Base-by-base conservation (phyloP, 202 grass and related monocot genomes). In the Hordeum pubiflorum region DNA sequence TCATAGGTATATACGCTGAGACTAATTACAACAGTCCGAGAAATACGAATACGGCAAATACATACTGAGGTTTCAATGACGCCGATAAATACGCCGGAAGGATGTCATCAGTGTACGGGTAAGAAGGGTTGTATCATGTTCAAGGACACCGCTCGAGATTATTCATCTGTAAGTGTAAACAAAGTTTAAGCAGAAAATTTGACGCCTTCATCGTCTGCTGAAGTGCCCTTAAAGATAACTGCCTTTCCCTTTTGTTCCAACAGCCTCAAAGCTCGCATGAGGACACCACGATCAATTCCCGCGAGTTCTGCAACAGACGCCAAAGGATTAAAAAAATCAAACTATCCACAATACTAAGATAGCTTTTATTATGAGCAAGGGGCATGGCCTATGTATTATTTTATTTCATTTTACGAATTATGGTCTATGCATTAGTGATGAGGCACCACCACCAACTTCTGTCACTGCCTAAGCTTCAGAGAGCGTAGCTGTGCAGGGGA, bases 181-280 rank as follows among this genome's bases (percentile, higher is more conserved):
- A 26, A 39, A 56, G n/a, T 68, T 82, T 90, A 99, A 6, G 71
- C 91, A 18, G 91, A 91, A 77, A 99, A 99, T 72, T 96, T 96
- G 21, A 98, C 92, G 10, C 92, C 95, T 88, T 93, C 96, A 5
- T 95, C 96, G 33, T 98, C 96, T 13, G 92, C 84, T 20, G 92
- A 93, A 41, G 69, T 95, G 48, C 92, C 92, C 84, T 98, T 98
- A 82, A 99, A 99, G 63, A 96, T 90, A 59, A 86, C 85, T 15
- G 86, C 90, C 81, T 99, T 96, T 23, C 92, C 96, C 85, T 99
- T 96, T 15, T 91, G 90, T 78, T 99, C 96, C 20, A 99, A 52
- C 48, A 91, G 73, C 76, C 77, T 93, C 75, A 99, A 60, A 70
- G 89, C 96, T 34, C 91, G 81, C 83, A 93, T 83, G 41, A 99